Percentiles rank a stretch among this genome's conserved stretches.
phyloP scores from a whole-genome alignment of 768 basidiomycete genomes.

The Boletus rubropictus region DNA sequence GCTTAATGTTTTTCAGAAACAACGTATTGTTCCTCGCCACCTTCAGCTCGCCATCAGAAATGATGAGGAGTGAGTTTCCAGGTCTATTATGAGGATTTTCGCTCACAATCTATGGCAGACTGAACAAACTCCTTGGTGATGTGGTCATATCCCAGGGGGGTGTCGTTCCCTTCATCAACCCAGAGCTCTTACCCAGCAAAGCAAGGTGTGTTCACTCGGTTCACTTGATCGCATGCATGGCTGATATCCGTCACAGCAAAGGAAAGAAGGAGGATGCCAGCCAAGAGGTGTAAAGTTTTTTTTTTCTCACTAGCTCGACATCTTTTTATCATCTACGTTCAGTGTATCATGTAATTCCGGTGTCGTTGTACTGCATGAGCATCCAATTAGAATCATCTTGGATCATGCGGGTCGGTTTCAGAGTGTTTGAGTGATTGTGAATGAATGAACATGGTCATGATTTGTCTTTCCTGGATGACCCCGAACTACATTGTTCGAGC shows the following conservation, averaged over 20 bases:
- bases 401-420: too few species aligned
- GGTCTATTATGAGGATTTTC: neutral
- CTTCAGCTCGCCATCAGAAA: constrained; percentile 89
- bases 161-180: constrained; percentile 66
- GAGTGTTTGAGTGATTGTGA: too few species aligned
- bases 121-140: constrained; percentile 76
- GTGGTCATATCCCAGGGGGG: constrained; percentile 91
- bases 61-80: constrained; percentile 64
- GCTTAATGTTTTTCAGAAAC: constrained; percentile 45
- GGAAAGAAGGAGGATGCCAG: constrained; percentile 32
- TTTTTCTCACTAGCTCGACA: constrained; percentile 19
- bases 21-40: constrained; percentile 92
- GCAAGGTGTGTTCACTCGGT: constrained; percentile 19
- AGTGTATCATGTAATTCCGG: constrained; percentile 27
- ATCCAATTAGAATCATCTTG: neutral
- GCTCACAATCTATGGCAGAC: constrained; percentile 29
- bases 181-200: constrained; percentile 34
- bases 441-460: too few species aligned
- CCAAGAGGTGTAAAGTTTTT: constrained; percentile 26
- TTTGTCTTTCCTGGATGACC: too few species aligned
- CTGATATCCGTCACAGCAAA: constrained; percentile 23
- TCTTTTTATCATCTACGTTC: constrained; percentile 27
- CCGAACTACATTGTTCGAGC: too few species aligned
- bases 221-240: neutral
- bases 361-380: constrained; percentile 15